Evolutionary conservation across 768 basidiomycete species (phyloP), one percentile per base, ranked within the genome.

Genomic region (Suillus cothurnatus): DNA sequence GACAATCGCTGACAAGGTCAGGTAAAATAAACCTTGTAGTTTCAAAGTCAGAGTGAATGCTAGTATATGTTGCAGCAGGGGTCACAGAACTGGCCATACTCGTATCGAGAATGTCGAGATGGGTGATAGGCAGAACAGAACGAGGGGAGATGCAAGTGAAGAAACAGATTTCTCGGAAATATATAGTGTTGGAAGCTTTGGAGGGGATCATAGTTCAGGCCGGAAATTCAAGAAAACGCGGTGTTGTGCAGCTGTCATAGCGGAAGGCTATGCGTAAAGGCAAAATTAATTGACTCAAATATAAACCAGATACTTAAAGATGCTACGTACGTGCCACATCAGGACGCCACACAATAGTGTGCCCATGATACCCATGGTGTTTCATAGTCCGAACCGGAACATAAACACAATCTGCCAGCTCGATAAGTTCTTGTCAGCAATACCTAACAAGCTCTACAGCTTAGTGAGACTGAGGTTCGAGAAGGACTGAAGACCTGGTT

Each of bases 1-100:
- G 71, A 43, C 81, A 81, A 60, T 78, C 76, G 17, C 75, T 71
- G 61, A 83, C 72, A 60, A 82, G 76, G 68, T 83, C 81, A 43
- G 81, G 82, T 61, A 82, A 74, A 63, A 75, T 69, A 69, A 82
- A 79, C 17, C 67, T 72, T 59, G 26, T 19, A 21, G 39, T 28
- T 39, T 68, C 63, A 28, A 50, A 43, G 52, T 67, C 36, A 21
- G 64, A 47, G 21, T 21, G 9, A 36, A 26, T 55, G 19, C 39
- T 62, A 43, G 69, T 67, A 70, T 67, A 66, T 12, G 69, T 69
- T 9, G 76, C 71, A 19, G 71, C 69, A 61, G 76, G 72, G 47
- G 74, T 61, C 71, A 77, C 77, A 38, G 55, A 43, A 36, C 23
- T 41, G 34, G 64, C 58, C 58, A 39, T 52, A 9, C 34, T 38